phyloP scores from a whole-genome alignment of 2,329 filamentous ascomycete species.

The Claviceps quebecensis region DNA sequence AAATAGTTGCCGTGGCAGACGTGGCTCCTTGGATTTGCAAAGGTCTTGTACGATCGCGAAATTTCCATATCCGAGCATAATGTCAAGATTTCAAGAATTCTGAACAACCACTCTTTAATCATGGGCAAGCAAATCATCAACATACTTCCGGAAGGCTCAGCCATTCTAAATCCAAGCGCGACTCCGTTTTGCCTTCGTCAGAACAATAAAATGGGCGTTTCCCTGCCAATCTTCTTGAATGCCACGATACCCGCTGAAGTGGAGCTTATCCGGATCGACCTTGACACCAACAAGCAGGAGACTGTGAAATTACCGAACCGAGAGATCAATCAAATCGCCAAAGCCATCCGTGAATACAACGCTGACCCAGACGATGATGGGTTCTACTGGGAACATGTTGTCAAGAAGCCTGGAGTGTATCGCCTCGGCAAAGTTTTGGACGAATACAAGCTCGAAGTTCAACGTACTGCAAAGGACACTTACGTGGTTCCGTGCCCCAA shows the following conservation, averaged over 20 bases:
- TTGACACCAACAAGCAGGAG: conserved; percentile 69
- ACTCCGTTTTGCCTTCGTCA: conserved; percentile 69
- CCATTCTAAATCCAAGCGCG: conserved; percentile 70
- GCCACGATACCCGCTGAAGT: conserved; percentile 80
- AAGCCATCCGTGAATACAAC: conserved; percentile 50
- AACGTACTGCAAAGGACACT: conserved; percentile 59
- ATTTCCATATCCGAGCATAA: conserved; percentile 84
- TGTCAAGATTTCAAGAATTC: conserved; percentile 74
- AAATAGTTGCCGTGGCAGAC: conserved; percentile 55
- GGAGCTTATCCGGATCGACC: conserved; percentile 74
- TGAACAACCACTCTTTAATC: conserved; percentile 88
- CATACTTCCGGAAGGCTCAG: conserved; percentile 91
- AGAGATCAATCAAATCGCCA: conserved; percentile 63
- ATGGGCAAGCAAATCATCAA: conserved; percentile 96
- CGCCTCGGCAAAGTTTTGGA: conserved; percentile 74
- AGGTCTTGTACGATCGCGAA: conserved; percentile 83
- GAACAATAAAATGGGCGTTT: conserved; percentile 42
- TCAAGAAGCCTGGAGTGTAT: conserved; percentile 84
- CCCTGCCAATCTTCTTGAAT: conserved; percentile 82
- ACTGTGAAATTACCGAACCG: conserved; percentile 59
- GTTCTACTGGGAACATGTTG: conserved; percentile 54
- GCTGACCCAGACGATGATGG: conserved; percentile 46
- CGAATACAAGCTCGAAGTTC: conserved; percentile 86
- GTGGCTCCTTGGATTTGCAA: conserved; percentile 59
- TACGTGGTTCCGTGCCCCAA: conserved; percentile 78